These are phyloP conservation scores for Panicum miliaceum DNA, from an alignment of 176 grass and related monocot species.

Conservation along the genomic window DNA sequence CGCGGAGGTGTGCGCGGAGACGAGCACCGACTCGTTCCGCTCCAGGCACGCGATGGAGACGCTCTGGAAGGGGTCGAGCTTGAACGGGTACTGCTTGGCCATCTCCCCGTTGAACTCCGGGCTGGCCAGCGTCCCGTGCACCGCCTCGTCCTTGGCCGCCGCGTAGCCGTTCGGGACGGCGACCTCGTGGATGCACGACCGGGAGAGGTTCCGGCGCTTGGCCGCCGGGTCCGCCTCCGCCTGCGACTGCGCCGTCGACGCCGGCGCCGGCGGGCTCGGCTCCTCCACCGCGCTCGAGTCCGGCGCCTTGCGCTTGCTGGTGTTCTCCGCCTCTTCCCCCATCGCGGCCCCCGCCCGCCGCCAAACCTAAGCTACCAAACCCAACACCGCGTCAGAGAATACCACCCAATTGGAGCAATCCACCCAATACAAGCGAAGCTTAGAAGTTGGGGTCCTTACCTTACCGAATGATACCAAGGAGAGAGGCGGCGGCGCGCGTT, in stretches of 20 bases:
- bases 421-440: background rate
- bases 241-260: background rate
- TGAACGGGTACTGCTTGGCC: conserved; percentile 93
- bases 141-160: conserved; percentile 59
- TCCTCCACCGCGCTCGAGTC: conserved; percentile 27
- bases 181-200: conserved; percentile 89
- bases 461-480: background rate
- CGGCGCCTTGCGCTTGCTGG: conserved; percentile 54
- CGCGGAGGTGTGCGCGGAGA: conserved; percentile 94
- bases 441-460: background rate
- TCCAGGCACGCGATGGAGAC: conserved; percentile 87
- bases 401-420: background rate
- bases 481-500: background rate
- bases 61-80: conserved; percentile 92
- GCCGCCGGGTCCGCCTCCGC: conserved; percentile 42
- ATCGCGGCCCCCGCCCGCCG: conserved; percentile 1
- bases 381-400: background rate
- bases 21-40: conserved; percentile 86
- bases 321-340: conserved; percentile 50
- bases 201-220: conserved; percentile 73
- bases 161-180: conserved; percentile 72
- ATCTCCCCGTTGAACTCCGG: conserved; percentile 77
- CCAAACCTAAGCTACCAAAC: background rate
- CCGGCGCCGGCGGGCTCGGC: background rate
- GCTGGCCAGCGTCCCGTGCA: conserved; percentile 66